A percentile compares a stretch with the other conserved stretches of the same genome.
Evolutionary conservation across 108 stramenopile species (phyloP).

Genomic region (Cyclotella atomus): DNA sequence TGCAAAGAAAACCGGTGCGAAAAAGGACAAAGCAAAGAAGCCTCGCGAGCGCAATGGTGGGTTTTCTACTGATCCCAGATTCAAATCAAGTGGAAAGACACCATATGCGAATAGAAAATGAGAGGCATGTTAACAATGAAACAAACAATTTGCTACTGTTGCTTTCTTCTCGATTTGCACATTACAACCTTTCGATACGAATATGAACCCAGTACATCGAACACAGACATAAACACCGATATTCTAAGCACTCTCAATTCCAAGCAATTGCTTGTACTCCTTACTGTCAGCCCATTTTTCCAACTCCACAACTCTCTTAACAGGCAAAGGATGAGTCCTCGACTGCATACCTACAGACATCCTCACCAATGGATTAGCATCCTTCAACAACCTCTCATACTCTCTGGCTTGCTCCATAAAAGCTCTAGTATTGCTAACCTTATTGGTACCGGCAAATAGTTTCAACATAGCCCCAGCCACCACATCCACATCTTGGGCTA

Average conservation of each 20-base stretch:
- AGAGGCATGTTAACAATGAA: no score
- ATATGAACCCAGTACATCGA: not conserved
- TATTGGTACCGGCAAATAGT: slow-evolving; percentile 64
- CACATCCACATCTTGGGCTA: slow-evolving; percentile 66
- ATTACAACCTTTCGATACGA: no score
- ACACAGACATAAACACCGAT: not conserved
- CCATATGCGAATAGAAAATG: no score
- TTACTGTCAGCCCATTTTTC: slow-evolving; percentile 59
- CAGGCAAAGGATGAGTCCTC: slow-evolving; percentile 75
- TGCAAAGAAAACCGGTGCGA: slow-evolving; percentile 5
- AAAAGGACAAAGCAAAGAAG: slow-evolving; percentile 24
- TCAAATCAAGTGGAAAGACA: no score
- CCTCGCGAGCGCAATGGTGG: slow-evolving; percentile 10
- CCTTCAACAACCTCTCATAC: slow-evolving; percentile 55
- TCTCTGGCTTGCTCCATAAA: slow-evolving; percentile 68
- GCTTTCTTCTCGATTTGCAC: not conserved
- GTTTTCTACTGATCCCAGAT: slow-evolving; percentile 9
- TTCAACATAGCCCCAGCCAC: slow-evolving; percentile 73
- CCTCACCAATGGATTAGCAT: slow-evolving; percentile 48
- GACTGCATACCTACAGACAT: slow-evolving; percentile 37
- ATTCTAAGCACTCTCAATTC: not conserved
- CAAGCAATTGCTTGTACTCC: slow-evolving; percentile 40
- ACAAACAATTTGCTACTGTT: not conserved
- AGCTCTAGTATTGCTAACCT: slow-evolving; percentile 46
- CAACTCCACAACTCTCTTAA: slow-evolving; percentile 63